Conservation (phyloP, 768 basidiomycete species). For the Omphalotus guepiniiformis region DNA sequence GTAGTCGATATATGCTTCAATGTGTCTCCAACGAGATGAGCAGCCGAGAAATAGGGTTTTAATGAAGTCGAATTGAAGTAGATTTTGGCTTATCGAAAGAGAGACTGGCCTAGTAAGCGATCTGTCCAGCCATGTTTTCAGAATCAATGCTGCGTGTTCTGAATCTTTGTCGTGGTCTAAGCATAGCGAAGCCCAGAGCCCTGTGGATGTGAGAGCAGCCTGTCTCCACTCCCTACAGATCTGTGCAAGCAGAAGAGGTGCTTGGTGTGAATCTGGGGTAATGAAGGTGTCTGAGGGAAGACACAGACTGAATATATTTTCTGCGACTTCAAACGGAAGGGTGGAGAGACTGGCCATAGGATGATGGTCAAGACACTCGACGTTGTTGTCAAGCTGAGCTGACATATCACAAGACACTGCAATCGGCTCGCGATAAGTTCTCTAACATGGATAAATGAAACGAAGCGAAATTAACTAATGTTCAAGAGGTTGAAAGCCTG, state of each 20-base stretch:
- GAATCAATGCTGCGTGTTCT: background rate
- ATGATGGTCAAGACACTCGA: too few relatives aligned
- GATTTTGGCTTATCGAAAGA: background rate
- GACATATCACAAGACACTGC: too few relatives aligned
- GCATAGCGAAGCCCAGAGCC: slow-evolving; percentile 11
- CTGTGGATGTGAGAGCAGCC: slow-evolving; percentile 5
- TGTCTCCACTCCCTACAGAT: slow-evolving; percentile 11
- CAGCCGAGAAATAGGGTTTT: background rate
- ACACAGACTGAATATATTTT: slow-evolving; percentile 8
- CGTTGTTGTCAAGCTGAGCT: too few relatives aligned
- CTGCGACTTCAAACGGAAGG: slow-evolving; percentile 10
- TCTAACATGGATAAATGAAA: too few relatives aligned
- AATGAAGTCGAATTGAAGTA: background rate
- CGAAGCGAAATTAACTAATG: too few relatives aligned
- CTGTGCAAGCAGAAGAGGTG: slow-evolving; percentile 9
- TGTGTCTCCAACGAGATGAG: background rate
- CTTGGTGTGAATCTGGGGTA: background rate
- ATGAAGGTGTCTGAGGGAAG: slow-evolving; percentile 8
- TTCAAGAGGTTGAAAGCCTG: too few relatives aligned
- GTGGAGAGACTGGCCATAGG: too few relatives aligned
- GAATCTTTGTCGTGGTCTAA: background rate
- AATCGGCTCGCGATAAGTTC: too few relatives aligned
- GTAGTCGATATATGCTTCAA: background rate
- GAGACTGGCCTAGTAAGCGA: background rate
- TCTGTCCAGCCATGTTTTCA: background rate